Conservation (phyloP, 2,329 filamentous ascomycete species). For the Bisporella sp. region DNA sequence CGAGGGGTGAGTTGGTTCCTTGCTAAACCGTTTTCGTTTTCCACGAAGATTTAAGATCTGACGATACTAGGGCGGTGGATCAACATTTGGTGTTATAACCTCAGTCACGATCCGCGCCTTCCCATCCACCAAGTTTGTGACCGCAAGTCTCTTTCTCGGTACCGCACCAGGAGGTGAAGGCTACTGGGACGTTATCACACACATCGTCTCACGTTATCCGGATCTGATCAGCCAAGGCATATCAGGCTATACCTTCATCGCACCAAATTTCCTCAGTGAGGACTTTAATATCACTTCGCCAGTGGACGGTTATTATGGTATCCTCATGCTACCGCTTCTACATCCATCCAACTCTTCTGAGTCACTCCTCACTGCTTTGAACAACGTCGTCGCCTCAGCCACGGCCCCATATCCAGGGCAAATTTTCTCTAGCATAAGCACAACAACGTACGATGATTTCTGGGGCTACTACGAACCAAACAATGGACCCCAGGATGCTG, state of each 20-base stretch:
- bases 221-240: conserved; percentile 42
- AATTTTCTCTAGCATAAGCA: conserved; percentile 13
- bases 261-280: conserved; percentile 30
- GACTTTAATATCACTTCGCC: conserved; percentile 10
- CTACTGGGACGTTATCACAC: conserved; percentile 41
- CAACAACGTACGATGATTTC: conserved; percentile 13
- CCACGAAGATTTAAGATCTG: not conserved
- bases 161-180: conserved; percentile 26
- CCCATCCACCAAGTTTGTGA: conserved; percentile 27
- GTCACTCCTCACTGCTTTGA: conserved; percentile 23
- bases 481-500: conserved; percentile 35
- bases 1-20: conserved; percentile 38
- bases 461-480: conserved; percentile 14
- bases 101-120: conserved; percentile 49
- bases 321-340: conserved; percentile 29
- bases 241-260: conserved; percentile 35
- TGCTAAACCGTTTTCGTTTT: not conserved
- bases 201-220: conserved; percentile 40
- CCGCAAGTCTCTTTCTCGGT: conserved; percentile 27
- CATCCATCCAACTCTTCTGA: conserved; percentile 26
- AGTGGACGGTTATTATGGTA: conserved; percentile 24
- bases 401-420: conserved; percentile 24
- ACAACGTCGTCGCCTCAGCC: conserved; percentile 32
- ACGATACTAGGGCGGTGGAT: not conserved
- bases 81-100: conserved; percentile 38